A percentile compares a stretch with the other conserved stretches of the same genome.
These are phyloP conservation scores for Penicillium sp. DNA, from an alignment of 2,329 filamentous ascomycete species.

Conservation along the genomic window DNA sequence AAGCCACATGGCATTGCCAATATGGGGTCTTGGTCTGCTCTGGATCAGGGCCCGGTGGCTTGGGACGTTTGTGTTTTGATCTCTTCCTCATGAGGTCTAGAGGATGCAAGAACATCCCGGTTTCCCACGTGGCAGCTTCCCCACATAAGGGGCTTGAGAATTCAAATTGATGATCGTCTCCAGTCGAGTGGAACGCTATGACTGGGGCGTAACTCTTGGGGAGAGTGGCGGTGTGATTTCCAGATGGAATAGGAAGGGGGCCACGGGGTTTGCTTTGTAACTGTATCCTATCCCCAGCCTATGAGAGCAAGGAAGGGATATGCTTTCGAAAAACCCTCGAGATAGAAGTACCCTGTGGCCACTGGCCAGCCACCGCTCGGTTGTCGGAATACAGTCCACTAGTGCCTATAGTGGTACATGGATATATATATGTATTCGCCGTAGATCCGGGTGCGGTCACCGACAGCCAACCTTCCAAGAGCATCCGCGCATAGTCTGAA, in stretches of 20 bases:
- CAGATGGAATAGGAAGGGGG: not conserved
- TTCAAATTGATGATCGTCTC: not conserved
- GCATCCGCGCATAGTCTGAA: constrained; percentile 25
- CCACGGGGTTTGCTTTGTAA: not conserved
- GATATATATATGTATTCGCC: not conserved
- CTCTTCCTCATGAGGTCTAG: constrained; percentile 19
- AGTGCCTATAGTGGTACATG: not conserved
- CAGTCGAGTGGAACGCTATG: not conserved
- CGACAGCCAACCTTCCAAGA: constrained; percentile 7
- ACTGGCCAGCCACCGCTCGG: constrained; percentile 4
- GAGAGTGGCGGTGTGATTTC: constrained; percentile 2
- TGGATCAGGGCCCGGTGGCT: constrained; percentile 10
- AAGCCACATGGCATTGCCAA: constrained; percentile 5
- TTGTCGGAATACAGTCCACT: constrained; percentile 3
- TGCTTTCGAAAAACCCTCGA: not conserved
- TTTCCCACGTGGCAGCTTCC: constrained; percentile 23
- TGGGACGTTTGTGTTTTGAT: constrained; percentile 16
- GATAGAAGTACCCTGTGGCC: constrained; percentile 1
- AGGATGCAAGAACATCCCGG: constrained; percentile 8
- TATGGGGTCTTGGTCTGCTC: not conserved
- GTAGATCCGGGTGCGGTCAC: constrained; percentile 6
- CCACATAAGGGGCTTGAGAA: constrained; percentile 17
- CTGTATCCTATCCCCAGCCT: not conserved
- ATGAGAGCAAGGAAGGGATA: not conserved
- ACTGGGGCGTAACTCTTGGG: not conserved